phyloP scores from a whole-genome alignment of 306 rosid species.

The Dryas alaskensis region DNA sequence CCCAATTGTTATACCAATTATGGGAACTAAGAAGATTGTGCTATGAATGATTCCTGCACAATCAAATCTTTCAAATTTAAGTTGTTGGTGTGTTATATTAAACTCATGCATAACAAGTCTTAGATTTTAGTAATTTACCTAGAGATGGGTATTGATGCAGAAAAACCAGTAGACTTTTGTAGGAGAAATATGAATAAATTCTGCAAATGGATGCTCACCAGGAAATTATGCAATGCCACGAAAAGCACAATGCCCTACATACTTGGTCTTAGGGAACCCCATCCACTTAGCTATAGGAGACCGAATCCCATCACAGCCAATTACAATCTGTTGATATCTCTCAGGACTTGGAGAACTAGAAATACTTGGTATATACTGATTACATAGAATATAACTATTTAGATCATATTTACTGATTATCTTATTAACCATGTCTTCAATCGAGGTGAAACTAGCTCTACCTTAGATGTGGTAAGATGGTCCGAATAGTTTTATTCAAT shows the following conservation, averaged over 20 bases:
- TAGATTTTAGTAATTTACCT: constrained; percentile 36
- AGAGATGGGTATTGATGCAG: constrained; percentile 77
- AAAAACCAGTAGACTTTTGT: constrained; percentile 90
- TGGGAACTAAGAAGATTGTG: no score
- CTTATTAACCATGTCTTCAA: no score
- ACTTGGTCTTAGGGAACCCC: constrained; percentile 73
- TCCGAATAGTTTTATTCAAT: no score
- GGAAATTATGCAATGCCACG: constrained; percentile 73
- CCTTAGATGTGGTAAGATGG: background rate
- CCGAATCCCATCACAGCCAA: constrained; percentile 86
- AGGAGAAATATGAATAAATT: constrained; percentile 76
- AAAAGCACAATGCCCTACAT: constrained; percentile 63
- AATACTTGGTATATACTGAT: no score
- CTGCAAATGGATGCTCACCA: constrained; percentile 62
- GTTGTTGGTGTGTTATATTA: no score
- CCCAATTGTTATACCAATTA: background rate
- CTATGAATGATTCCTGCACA: no score
- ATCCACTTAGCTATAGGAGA: constrained; percentile 86
- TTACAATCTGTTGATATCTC: constrained; percentile 54
- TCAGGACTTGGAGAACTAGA: no score
- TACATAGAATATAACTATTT: no score
- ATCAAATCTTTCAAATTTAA: no score
- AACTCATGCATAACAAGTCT: no score
- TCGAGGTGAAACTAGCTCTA: no score
- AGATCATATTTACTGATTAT: no score